A percentile compares a stretch with the other conserved stretches of the same genome.
These are phyloP conservation scores for Colletotrichum costaricense DNA, from an alignment of 2,329 filamentous ascomycete species.

Conservation along the genomic window DNA sequence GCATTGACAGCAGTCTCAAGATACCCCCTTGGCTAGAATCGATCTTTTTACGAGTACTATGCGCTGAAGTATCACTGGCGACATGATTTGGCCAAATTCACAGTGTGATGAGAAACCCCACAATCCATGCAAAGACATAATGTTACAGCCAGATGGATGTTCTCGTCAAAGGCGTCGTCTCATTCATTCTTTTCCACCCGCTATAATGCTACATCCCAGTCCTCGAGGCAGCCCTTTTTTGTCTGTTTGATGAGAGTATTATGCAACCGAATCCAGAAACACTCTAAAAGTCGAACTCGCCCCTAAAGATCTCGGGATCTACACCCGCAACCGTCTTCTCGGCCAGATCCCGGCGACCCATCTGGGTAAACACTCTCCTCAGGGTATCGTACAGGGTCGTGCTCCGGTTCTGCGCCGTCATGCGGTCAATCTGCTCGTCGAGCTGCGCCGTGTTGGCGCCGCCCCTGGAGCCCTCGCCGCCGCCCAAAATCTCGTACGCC, in stretches of 20 bases:
- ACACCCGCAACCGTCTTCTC: slow-evolving; percentile 91
- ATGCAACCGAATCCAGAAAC: not conserved
- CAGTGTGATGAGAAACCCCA: too few species aligned
- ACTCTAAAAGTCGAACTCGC: slow-evolving; percentile 84
- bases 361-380: slow-evolving; percentile 93
- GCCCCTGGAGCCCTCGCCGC: slow-evolving; percentile 47
- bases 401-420: slow-evolving; percentile 95
- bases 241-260: not conserved
- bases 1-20: too few species aligned
- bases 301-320: slow-evolving; percentile 88
- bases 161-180: not conserved
- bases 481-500: slow-evolving; percentile 83
- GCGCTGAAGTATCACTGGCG: too few species aligned
- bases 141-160: not conserved
- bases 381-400: slow-evolving; percentile 97
- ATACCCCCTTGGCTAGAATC: too few species aligned
- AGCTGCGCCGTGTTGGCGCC: slow-evolving; percentile 57
- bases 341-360: slow-evolving; percentile 88
- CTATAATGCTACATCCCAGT: not conserved
- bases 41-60: too few species aligned
- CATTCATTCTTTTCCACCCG: not conserved
- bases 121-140: not conserved
- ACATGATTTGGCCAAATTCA: too few species aligned
- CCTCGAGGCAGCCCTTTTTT: not conserved
- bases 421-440: slow-evolving; percentile 83